These are phyloP conservation scores for Trichoderma semiorbis DNA, from an alignment of 2,329 filamentous ascomycete species.

Conservation along the genomic window DNA sequence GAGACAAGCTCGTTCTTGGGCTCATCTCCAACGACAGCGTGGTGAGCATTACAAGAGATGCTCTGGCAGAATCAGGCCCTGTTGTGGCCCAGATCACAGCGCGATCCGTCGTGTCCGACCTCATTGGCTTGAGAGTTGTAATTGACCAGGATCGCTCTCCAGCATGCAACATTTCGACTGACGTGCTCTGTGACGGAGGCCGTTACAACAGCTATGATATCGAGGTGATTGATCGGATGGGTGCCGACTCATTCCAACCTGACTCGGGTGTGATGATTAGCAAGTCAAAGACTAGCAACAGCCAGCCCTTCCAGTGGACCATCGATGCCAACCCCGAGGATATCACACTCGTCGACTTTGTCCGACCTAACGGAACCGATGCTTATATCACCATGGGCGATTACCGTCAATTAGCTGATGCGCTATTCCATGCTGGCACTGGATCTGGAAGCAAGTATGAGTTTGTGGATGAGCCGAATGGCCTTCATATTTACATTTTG, in stretches of 20 bases:
- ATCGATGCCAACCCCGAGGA: conserved; percentile 54
- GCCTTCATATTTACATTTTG: conserved; percentile 49
- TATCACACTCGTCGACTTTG: conserved; percentile 48
- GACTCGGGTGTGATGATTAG: conserved; percentile 52
- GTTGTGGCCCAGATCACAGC: conserved; percentile 47
- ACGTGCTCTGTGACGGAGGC: conserved; percentile 50
- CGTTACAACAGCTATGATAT: conserved; percentile 50
- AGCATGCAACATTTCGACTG: conserved; percentile 38
- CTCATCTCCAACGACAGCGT: conserved; percentile 43
- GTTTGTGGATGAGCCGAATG: conserved; percentile 44
- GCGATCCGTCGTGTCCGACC: conserved; percentile 40
- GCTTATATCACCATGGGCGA: conserved; percentile 49
- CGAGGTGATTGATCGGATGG: conserved; percentile 53
- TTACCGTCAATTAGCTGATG: conserved; percentile 51
- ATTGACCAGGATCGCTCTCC: conserved; percentile 46
- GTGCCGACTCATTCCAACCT: conserved; percentile 49
- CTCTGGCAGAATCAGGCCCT: conserved; percentile 40
- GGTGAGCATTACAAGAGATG: conserved; percentile 42
- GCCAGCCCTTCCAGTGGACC: conserved; percentile 50
- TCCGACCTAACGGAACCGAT: conserved; percentile 45
- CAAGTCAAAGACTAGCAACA: conserved; percentile 45
- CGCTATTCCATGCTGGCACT: conserved; percentile 53
- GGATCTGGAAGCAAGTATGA: conserved; percentile 49
- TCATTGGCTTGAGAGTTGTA: conserved; percentile 47
- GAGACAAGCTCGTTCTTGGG: conserved; percentile 51